Base-by-base conservation (phyloP, 208 protist genomes). In the Leishmania tarentolae region DNA sequence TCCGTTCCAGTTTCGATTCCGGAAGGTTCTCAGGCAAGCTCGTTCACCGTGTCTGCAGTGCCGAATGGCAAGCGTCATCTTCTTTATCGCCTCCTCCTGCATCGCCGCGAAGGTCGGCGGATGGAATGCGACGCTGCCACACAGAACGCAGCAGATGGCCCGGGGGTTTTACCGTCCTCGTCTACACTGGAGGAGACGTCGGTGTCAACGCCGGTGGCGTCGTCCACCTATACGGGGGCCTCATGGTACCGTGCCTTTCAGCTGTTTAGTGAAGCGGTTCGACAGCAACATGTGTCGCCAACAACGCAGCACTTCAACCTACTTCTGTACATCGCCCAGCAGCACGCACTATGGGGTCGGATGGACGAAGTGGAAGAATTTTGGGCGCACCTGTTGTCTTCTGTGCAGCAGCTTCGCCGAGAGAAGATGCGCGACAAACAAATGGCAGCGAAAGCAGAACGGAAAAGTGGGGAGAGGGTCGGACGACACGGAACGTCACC, bases 301-400 rank as follows among this genome's bases (percentile, higher is more conserved):
- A 92, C 88, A 5, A 85, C 88, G n/a, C 87, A 89, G 78, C 93
- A 96, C 80, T 88, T 96, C 66, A 93, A 94, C 75, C 81, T 94
- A 0, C 80, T 96, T 9, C 86, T 96, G 1, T 83, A 84, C 42
- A 81, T 93, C 52, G 87, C 90, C 31, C 77, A 91, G 35, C 85
- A 86, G n/a, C 85, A 92, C 73, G 53, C 68, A n/a, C 71, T 83
- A 56, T 96, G 92, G 92, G 53, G 13, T 15, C 84, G 90, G 42
- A 74, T 84, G 47, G 84, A 88, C 66, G 56, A 77, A 21, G 86
- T 94, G 47, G 90, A 94, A 74, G 86, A 81, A 53, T 93, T 93
- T 86, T 88, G 91, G 47, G 87, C 88, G 13, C 83, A 76, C 28
- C 81, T 94, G 61, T 75, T 94, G 46, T 74, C 70, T 15, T 85